Evolutionary conservation across 768 basidiomycete genomes (phyloP).

Genomic region (Fomitopsis serialis): DNA sequence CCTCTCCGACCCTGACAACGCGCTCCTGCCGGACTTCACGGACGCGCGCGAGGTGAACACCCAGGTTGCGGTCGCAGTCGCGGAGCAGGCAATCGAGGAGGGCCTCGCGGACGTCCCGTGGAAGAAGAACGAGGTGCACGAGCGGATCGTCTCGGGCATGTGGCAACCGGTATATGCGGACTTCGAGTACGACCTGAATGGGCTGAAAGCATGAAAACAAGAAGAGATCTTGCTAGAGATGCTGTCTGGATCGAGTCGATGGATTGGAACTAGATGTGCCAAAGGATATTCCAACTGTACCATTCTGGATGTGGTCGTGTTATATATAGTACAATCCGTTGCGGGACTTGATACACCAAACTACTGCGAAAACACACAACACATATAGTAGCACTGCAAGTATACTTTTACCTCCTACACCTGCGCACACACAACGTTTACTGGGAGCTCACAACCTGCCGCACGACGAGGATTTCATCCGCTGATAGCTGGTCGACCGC

Average conservation of each 20-base stretch:
- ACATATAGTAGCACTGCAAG: no score
- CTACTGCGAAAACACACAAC: no score
- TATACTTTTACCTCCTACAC: no score
- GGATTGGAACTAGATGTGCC: no score
- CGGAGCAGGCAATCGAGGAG: slow-evolving; percentile 72
- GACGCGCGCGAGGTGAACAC: slow-evolving; percentile 72
- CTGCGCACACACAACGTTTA: no score
- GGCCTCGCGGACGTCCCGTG: slow-evolving; percentile 58
- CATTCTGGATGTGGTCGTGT: no score
- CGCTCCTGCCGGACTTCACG: slow-evolving; percentile 71
- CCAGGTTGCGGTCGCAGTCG: slow-evolving; percentile 78
- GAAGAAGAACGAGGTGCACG: slow-evolving; percentile 51
- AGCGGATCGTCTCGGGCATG: slow-evolving; percentile 40
- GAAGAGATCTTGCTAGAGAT: not conserved
- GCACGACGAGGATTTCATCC: slow-evolving; percentile 69
- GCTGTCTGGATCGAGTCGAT: no score
- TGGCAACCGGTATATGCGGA: slow-evolving; percentile 66
- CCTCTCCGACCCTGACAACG: slow-evolving; percentile 59
- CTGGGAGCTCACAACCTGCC: slow-evolving; percentile 31
- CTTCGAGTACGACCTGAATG: slow-evolving; percentile 58
- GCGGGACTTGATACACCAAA: no score
- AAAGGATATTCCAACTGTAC: no score
- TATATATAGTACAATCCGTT: no score
- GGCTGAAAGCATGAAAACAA: no score
- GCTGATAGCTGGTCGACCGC: slow-evolving; percentile 61